Base-by-base conservation (phyloP, 2,329 filamentous ascomycete genomes). In the Aspergillus melleus region DNA sequence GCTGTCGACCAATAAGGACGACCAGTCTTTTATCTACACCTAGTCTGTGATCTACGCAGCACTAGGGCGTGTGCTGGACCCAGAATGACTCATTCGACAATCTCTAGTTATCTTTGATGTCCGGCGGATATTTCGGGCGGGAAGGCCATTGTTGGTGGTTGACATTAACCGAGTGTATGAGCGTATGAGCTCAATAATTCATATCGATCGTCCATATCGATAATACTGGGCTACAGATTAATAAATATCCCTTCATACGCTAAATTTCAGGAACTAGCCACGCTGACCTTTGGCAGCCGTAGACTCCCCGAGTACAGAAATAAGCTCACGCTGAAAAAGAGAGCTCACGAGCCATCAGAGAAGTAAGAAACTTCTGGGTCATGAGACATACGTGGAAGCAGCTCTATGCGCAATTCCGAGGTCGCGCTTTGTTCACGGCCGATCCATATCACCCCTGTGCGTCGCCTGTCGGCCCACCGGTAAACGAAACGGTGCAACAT, bases 331-430 rank as follows among this genome's bases (percentile, higher is more conserved):
- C 4, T 0, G 16, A 36, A 36, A 32, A 3, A 4, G 32, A n/a
- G n/a, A n/a, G 32, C 53, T 55, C 47, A 55, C 24, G 42, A 55
- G 53, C 53, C 30, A 26, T 55, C 53, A 49, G 53, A 55, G 53
- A 55, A 55, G 53, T 55, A 55, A 47, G 53, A 55, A 22, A 55
- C 53, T 49, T 55, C 53, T n/a, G 39, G 53, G 20, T 55, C 47
- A 39, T 55, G 53, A 11, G 53, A 20, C 53, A 39, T 36, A 19
- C 53, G 53, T 20, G 53, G 44, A n/a, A 20, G 39, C 53, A 55
- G 47, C 42, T 49, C 53, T 55, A 55, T 49, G 24, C 42, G 42
- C 46, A 32, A 49, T 46, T 44, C 53, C 26, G 42, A 46, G 53
- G 49, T 55, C 32, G 42, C 46, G 39, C 29, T 55, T 49, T 22